Conservation (phyloP, 345 rosid genomes). For the Rhizophora apiculata region DNA sequence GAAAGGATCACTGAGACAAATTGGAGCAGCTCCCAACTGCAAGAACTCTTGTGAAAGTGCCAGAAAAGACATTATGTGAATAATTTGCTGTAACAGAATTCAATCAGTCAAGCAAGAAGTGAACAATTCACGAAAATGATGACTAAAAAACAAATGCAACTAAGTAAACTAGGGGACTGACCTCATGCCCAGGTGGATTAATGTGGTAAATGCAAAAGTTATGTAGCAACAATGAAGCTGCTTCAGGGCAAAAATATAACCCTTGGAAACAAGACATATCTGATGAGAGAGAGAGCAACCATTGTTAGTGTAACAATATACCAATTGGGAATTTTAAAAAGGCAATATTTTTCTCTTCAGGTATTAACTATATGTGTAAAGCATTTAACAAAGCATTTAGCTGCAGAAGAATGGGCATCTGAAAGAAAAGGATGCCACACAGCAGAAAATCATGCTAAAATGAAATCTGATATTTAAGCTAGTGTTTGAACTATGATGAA, state of each 20-base stretch:
- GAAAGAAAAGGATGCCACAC: too few species aligned
- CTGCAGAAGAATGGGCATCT: too few species aligned
- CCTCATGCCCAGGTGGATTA: constrained; percentile 97
- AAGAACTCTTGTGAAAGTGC: constrained; percentile 60
- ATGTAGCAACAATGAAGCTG: constrained; percentile 78
- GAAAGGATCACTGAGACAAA: constrained; percentile 49
- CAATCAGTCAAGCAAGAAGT: background rate
- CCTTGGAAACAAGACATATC: constrained; percentile 91
- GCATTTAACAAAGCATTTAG: too few species aligned
- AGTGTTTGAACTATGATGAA: too few species aligned
- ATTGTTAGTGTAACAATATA: background rate
- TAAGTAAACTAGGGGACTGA: constrained; percentile 37
- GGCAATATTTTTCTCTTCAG: too few species aligned
- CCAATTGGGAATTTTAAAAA: too few species aligned
- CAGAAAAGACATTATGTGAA: constrained; percentile 47
- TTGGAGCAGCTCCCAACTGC: constrained; percentile 89
- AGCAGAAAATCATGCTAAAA: too few species aligned
- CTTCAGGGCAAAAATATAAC: constrained; percentile 83
- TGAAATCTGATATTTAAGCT: too few species aligned
- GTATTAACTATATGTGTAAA: too few species aligned
- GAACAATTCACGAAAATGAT: constrained; percentile 4
- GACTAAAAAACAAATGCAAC: constrained; percentile 5
- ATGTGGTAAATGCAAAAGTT: constrained; percentile 97
- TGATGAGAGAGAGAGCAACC: constrained; percentile 26
- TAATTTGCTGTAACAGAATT: background rate